Evolutionary conservation across 164 flowering plant species (phyloP).

Genomic region (Protea cynaroides): DNA sequence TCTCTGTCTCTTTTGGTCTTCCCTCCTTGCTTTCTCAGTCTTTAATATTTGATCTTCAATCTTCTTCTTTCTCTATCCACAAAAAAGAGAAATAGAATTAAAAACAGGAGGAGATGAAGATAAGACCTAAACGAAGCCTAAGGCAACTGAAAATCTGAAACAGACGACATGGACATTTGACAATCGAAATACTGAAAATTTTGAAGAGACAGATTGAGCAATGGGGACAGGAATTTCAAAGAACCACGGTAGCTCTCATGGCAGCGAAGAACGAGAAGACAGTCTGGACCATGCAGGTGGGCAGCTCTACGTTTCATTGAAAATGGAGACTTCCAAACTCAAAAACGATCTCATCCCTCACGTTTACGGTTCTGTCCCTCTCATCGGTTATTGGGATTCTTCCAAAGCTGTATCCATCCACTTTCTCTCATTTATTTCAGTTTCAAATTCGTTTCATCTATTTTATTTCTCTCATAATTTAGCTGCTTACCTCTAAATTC

Average conservation of each 20-base stretch:
- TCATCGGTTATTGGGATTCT: constrained; percentile 88
- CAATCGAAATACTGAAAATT: background rate
- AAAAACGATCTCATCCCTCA: constrained; percentile 74
- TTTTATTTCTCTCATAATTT: too few relatives aligned
- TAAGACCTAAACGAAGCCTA: background rate
- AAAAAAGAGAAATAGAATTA: background rate
- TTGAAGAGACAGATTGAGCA: background rate
- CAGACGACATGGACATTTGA: background rate
- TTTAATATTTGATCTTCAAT: background rate
- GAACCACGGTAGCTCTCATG: constrained; percentile 48
- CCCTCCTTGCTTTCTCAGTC: background rate
- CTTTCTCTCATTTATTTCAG: background rate
- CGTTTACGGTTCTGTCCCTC: constrained; percentile 88
- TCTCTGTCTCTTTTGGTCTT: background rate
- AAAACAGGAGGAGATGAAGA: background rate
- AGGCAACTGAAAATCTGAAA: background rate
- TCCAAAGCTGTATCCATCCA: constrained; percentile 73
- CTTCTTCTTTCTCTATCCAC: background rate
- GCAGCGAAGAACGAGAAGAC: constrained; percentile 46
- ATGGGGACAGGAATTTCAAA: constrained; percentile 80
- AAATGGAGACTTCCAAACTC: constrained; percentile 75
- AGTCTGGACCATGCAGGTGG: constrained; percentile 55
- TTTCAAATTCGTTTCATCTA: background rate
- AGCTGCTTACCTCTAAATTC: background rate
- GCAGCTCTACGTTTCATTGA: constrained; percentile 54